A percentile compares a stretch with the other conserved stretches of the same genome.
These are phyloP conservation scores for Lachnellula arida DNA, from an alignment of 2,329 filamentous ascomycete species.

Conservation along the genomic window DNA sequence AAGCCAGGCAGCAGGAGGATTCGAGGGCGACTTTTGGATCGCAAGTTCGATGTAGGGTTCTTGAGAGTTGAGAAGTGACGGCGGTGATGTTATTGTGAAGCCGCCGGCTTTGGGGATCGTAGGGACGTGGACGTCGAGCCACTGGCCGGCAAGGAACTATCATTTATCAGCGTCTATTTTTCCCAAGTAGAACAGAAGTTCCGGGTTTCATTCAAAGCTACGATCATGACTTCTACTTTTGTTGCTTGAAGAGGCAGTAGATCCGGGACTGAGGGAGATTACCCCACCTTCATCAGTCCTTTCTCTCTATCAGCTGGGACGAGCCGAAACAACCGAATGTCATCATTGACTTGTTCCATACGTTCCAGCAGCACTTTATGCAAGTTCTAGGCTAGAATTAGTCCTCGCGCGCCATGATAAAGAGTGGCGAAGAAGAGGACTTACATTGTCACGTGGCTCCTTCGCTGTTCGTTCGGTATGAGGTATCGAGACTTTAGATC, in stretches of 20 bases:
- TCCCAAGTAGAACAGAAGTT: background rate
- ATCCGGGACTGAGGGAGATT: background rate
- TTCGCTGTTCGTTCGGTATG: conserved; percentile 70
- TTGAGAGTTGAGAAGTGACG: conserved; percentile 39
- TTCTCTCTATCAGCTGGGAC: conserved; percentile 44
- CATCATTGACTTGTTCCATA: conserved; percentile 61
- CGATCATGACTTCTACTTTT: no score
- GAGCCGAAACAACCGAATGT: conserved; percentile 64
- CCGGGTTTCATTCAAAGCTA: background rate
- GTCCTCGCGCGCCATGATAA: background rate
- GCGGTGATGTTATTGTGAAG: conserved; percentile 81
- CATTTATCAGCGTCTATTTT: background rate
- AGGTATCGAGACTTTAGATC: conserved; percentile 21
- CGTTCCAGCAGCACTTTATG: conserved; percentile 56
- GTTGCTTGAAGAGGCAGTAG: background rate
- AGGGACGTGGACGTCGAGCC: conserved; percentile 79
- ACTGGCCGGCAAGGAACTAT: conserved; percentile 78
- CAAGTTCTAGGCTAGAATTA: conserved; percentile 38
- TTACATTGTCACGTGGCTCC: conserved; percentile 63
- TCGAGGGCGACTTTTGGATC: conserved; percentile 65
- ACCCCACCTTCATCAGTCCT: conserved; percentile 39
- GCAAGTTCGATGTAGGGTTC: conserved; percentile 67
- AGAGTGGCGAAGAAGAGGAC: conserved; percentile 1
- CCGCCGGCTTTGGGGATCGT: conserved; percentile 66
- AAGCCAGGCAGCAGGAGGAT: conserved; percentile 72